Conservation (phyloP, 768 basidiomycete species). For the Mycena galericulata region DNA sequence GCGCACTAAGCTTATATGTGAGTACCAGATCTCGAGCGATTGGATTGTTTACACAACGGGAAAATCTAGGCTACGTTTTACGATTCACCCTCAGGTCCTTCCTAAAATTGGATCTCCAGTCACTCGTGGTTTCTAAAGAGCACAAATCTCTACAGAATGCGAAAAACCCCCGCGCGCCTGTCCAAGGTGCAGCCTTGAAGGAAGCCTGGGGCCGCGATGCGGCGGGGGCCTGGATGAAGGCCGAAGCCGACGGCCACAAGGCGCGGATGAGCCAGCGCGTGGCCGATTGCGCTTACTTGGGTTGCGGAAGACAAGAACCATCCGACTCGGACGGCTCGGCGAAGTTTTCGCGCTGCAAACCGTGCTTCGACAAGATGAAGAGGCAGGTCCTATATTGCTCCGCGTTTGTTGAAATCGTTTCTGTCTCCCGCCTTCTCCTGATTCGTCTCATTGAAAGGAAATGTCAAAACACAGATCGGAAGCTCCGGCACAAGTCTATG, state of each 20-base stretch:
- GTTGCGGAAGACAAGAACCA: constrained; percentile 5
- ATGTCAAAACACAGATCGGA: constrained; percentile 25
- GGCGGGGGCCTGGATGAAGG: not conserved
- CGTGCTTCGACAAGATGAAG: constrained; percentile 21
- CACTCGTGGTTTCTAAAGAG: constrained; percentile 10
- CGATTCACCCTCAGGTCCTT: constrained; percentile 24
- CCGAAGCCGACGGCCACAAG: not conserved
- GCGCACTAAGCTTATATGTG: constrained; percentile 27
- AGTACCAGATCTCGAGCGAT: not conserved
- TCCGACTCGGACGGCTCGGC: constrained; percentile 5
- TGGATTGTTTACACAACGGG: too few species aligned
- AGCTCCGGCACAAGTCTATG: constrained; percentile 3
- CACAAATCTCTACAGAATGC: not conserved
- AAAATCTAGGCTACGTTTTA: not conserved
- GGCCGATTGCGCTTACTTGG: constrained; percentile 15
- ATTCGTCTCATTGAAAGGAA: not conserved
- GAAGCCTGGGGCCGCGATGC: not conserved
- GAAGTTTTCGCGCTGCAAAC: constrained; percentile 19
- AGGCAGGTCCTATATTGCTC: constrained; percentile 33
- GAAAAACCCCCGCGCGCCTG: not conserved
- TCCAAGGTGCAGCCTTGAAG: not conserved
- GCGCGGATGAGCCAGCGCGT: constrained; percentile 4
- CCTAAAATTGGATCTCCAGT: constrained; percentile 3
- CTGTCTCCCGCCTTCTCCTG: not conserved
- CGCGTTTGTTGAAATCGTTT: not conserved